Evolutionary conservation across 208 protist species (phyloP).

Genomic region (Trypanosoma scelopori): DNA sequence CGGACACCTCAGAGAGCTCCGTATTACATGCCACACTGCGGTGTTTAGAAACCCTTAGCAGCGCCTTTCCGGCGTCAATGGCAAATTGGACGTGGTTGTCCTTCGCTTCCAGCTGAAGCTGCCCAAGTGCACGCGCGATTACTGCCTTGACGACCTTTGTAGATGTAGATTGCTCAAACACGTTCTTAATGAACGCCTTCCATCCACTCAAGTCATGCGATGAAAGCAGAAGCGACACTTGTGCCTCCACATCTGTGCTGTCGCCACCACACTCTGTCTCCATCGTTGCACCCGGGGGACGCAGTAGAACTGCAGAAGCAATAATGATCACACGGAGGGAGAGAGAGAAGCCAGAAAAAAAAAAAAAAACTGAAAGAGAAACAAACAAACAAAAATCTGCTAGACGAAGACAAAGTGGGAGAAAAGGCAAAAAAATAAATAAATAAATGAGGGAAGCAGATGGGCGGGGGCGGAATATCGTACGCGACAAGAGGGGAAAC

Average conservation of each 20-base stretch:
- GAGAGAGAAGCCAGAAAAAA: conserved; percentile 19
- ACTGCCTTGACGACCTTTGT: background rate
- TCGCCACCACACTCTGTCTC: background rate
- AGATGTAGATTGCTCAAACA: conserved; percentile 2
- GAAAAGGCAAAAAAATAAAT: background rate
- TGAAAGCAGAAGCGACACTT: conserved; percentile 10
- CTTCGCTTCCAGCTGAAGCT: background rate
- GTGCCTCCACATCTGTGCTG: background rate
- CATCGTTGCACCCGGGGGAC: background rate
- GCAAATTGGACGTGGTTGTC: conserved; percentile 4
- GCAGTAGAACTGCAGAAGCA: background rate
- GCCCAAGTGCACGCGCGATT: background rate
- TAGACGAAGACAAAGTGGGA: conserved; percentile 8
- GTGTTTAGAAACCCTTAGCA: conserved; percentile 2
- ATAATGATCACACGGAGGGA: conserved; percentile 1
- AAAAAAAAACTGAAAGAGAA: conserved; percentile 10
- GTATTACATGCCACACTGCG: conserved; percentile 13
- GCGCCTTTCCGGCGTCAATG: conserved; percentile 1
- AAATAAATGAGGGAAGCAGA: background rate
- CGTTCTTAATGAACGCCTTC: conserved; percentile 5
- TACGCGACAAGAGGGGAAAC: background rate
- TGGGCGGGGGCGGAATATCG: background rate
- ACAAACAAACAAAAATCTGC: conserved; percentile 4
- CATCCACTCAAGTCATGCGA: conserved; percentile 13
- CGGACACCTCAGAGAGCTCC: conserved; percentile 22